These are phyloP conservation scores for Xylariaceae sp. DNA, from an alignment of 2,329 filamentous ascomycete species.

Conservation along the genomic window DNA sequence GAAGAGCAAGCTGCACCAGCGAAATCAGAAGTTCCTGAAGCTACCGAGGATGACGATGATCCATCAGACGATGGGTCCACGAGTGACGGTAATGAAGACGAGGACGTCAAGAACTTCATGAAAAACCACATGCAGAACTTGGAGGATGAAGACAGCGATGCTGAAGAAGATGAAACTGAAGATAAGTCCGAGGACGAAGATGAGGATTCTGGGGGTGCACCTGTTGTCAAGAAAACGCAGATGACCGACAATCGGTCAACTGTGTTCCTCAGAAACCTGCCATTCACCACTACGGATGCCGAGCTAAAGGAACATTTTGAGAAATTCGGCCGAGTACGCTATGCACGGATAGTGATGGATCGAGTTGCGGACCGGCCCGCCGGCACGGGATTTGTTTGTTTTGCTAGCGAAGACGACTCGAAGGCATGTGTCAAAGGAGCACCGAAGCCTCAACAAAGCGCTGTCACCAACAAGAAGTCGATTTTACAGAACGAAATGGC, in stretches of 20 bases:
- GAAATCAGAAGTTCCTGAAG: conserved; percentile 26
- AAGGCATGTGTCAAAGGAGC: conserved; percentile 71
- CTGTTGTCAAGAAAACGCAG: conserved; percentile 24
- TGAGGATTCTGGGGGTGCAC: conserved; percentile 28
- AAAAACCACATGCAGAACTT: conserved; percentile 54
- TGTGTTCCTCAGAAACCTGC: conserved; percentile 89
- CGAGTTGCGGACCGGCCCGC: conserved; percentile 78
- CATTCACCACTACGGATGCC: conserved; percentile 82
- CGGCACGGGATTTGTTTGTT: conserved; percentile 94
- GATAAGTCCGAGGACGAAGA: conserved; percentile 31
- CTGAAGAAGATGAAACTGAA: conserved; percentile 38
- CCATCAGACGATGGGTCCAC: conserved; percentile 39
- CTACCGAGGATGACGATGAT: conserved; percentile 36
- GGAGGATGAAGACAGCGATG: conserved; percentile 52
- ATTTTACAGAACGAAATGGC: conserved; percentile 81
- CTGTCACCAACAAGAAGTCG: conserved; percentile 63
- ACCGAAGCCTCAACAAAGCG: conserved; percentile 52
- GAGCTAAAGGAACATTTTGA: conserved; percentile 79
- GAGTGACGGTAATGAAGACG: conserved; percentile 32
- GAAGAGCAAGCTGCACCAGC: conserved; percentile 23
- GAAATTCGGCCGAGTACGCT: conserved; percentile 84
- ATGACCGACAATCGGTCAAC: conserved; percentile 67
- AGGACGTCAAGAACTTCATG: conserved; percentile 50
- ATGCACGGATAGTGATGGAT: conserved; percentile 89
- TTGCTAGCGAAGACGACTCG: conserved; percentile 72